Conservation (phyloP, 768 basidiomycete species). For the Amanita subjunquillea region DNA sequence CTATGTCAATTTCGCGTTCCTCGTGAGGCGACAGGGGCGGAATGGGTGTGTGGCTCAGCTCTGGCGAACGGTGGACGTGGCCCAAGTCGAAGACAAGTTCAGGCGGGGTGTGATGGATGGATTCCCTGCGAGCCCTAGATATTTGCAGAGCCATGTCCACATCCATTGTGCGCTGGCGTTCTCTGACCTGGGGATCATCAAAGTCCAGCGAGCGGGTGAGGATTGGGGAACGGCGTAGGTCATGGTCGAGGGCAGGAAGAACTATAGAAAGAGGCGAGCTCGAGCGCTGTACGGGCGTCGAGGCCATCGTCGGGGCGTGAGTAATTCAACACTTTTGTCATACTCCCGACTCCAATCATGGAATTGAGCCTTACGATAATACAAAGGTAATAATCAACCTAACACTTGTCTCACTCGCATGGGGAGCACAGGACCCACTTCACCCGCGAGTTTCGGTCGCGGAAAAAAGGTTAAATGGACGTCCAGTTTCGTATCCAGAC, state of each 20-base stretch:
- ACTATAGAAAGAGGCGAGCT: constrained; percentile 34
- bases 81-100: constrained; percentile 18
- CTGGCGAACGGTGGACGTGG: constrained; percentile 11
- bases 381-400: not conserved
- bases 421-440: not conserved
- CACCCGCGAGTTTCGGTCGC: no score
- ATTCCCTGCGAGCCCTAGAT: constrained; percentile 61
- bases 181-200: constrained; percentile 64
- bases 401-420: not conserved
- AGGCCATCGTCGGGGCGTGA: constrained; percentile 21
- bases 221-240: constrained; percentile 51
- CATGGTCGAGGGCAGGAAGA: constrained; percentile 25
- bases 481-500: no score
- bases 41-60: constrained; percentile 21
- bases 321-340: not conserved
- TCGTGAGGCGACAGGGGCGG: constrained; percentile 37
- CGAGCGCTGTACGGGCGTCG: constrained; percentile 15
- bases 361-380: no score
- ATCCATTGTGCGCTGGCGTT: constrained; percentile 90
- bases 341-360: no score
- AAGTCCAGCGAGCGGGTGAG: constrained; percentile 52
- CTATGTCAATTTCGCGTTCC: constrained; percentile 34
- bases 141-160: constrained; percentile 86
- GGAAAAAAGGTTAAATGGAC: no score
- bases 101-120: constrained; percentile 29